Base-by-base conservation (phyloP, 768 basidiomycete genomes). In the Boletus rubropictus region DNA sequence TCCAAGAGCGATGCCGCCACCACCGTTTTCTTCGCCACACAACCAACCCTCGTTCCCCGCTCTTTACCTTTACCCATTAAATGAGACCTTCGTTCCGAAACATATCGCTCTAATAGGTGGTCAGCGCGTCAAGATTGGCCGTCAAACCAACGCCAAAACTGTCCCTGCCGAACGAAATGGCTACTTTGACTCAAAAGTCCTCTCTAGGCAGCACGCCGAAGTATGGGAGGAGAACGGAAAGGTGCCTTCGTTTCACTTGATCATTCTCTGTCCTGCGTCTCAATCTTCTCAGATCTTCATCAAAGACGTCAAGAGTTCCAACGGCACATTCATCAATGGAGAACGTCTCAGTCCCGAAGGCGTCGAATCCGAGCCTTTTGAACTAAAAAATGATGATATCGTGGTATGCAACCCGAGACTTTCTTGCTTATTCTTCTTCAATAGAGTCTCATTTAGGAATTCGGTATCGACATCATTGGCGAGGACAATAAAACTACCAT, bases 401-500 rank as follows among this genome's bases (percentile, higher is more conserved):
- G 92, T 99, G 60, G 94, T 96, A 76, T 52, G 92, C 75, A 25
- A 39, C 44, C 21, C 40, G 20, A 21, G 12, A 27, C 35, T 29
- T 43, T 44, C 17, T 27, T 41, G 21, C 29, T 31, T 48, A 35
- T 43, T 25, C 46, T 36, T 24, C 46, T 44, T 54, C 47, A 49
- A 35, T 45, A 46, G 7, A 27, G 27, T 45, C 32, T 5, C 47
- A 1, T 25, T 3, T 22, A 95, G 93, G 94, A 98, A 84, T 98
- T 96, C 65, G 96, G 96, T 47, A 99, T 98, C 60, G 96, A 98
- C 71, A 99, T 99, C 52, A 89, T 96, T 44, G 89, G 90, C 52
- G 96, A 99, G 61, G 96, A 99, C 73, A 96, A 94, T 75, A 89
- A 89, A 69, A 94, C 90, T 2, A 93, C 97, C 48, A 84, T 98